Evolutionary conservation across 2,329 filamentous ascomycete species (phyloP).

Genomic region (Sclerotinia borealis): DNA sequence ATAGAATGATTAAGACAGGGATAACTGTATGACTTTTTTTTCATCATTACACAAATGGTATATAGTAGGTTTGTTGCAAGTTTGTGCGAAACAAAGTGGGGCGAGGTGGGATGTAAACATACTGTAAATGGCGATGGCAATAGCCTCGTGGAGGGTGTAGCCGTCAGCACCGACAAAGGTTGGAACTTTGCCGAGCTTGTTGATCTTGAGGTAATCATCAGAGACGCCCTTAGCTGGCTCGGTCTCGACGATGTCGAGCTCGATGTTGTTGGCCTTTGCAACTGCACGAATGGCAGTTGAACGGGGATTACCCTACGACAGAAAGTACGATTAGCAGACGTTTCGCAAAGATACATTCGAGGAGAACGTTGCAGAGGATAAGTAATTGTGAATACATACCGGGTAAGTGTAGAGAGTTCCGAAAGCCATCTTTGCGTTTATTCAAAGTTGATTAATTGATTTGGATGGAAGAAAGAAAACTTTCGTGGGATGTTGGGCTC

Average conservation of each 20-base stretch:
- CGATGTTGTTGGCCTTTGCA: constrained; percentile 95
- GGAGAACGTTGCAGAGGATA: not conserved
- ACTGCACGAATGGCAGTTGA: constrained; percentile 83
- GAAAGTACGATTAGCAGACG: constrained; percentile 18
- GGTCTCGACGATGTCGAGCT: constrained; percentile 76
- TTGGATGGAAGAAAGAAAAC: constrained; percentile 4
- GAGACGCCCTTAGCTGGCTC: constrained; percentile 58
- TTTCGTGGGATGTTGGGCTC: constrained; percentile 7
- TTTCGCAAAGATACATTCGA: not conserved
- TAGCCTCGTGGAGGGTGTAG: constrained; percentile 80
- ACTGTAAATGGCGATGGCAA: constrained; percentile 98
- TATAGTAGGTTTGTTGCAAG: constrained; percentile 12
- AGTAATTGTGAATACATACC: constrained; percentile 45
- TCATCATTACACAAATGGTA: constrained; percentile 30
- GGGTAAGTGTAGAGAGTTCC: constrained; percentile 90
- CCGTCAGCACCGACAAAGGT: constrained; percentile 90
- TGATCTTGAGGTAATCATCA: constrained; percentile 76
- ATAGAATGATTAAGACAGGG: constrained; percentile 89
- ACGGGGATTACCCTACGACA: constrained; percentile 74
- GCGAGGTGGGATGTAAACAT: constrained; percentile 42
- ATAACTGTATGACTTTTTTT: constrained; percentile 79
- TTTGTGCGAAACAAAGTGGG: not conserved
- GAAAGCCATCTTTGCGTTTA: constrained; percentile 66
- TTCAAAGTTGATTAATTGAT: constrained; percentile 15
- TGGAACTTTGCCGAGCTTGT: constrained; percentile 85